A percentile compares a stretch with the other conserved stretches of the same genome.
phyloP scores from a whole-genome alignment of 2,329 filamentous ascomycete genomes.

The Pyricularia sp. region DNA sequence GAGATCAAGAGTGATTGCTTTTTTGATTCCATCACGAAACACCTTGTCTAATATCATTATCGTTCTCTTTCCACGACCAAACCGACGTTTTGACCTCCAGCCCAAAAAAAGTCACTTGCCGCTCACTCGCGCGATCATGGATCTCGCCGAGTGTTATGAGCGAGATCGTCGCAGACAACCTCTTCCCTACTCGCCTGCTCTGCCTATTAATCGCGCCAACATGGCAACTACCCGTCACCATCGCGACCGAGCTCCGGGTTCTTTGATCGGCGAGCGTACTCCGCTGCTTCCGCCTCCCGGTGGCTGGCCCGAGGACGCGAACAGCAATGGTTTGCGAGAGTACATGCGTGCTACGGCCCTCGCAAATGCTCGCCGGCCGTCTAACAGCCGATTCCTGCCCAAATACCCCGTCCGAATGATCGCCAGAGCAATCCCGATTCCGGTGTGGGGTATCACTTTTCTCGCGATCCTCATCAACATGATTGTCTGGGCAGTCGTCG shows the following conservation, averaged over 20 bases:
- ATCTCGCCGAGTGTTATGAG: background rate
- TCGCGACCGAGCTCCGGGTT: background rate
- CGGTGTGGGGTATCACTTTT: conserved; percentile 37
- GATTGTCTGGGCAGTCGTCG: conserved; percentile 44
- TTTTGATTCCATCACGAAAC: background rate
- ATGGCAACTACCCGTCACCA: background rate
- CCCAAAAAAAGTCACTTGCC: too few relatives aligned
- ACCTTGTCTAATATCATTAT: background rate
- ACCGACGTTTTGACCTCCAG: too few relatives aligned
- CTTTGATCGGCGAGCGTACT: background rate
- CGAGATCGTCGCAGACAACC: background rate
- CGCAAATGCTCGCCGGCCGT: background rate
- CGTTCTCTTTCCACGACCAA: background rate
- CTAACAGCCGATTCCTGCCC: conserved; percentile 8
- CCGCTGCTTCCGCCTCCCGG: background rate
- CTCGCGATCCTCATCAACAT: conserved; percentile 41
- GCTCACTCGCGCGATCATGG: background rate
- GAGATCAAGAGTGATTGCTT: background rate
- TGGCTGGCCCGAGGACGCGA: background rate
- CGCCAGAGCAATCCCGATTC: conserved; percentile 19
- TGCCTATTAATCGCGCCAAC: background rate
- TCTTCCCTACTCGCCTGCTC: background rate
- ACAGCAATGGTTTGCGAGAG: background rate
- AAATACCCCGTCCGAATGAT: conserved; percentile 16
- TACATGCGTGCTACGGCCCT: background rate